phyloP scores from a whole-genome alignment of 768 basidiomycete genomes.

The Daedalea quercina region DNA sequence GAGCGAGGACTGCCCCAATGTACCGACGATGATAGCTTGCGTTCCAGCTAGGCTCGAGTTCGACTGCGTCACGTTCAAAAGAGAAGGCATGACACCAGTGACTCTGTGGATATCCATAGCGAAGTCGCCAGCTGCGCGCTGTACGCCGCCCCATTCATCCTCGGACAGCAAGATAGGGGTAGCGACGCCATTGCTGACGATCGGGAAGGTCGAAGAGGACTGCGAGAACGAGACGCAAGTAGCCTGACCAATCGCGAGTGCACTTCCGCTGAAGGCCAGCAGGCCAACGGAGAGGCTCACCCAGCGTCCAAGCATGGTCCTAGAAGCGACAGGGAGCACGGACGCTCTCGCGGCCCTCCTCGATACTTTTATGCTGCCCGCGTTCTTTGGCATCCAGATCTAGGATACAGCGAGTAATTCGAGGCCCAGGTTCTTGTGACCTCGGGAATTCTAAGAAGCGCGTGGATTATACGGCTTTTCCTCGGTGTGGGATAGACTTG shows the following conservation, averaged over 20 bases:
- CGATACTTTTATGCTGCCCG: background rate
- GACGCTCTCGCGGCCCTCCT: background rate
- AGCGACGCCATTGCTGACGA: conserved; percentile 39
- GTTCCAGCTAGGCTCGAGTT: conserved; percentile 16
- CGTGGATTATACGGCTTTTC: conserved; percentile 6
- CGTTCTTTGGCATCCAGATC: no score
- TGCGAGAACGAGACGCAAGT: conserved; percentile 40
- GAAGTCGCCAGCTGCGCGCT: conserved; percentile 54
- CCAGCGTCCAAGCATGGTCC: conserved; percentile 7
- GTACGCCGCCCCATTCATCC: conserved; percentile 61
- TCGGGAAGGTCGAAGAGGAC: conserved; percentile 29
- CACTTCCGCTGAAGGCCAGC: conserved; percentile 14
- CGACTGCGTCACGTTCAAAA: conserved; percentile 40
- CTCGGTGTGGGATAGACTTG: conserved; percentile 5
- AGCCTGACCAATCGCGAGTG: conserved; percentile 40
- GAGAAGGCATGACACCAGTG: conserved; percentile 41
- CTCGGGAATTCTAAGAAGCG: conserved; percentile 1
- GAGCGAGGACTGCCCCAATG: conserved; percentile 50
- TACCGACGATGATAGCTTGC: conserved; percentile 57
- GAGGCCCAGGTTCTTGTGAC: conserved; percentile 16
- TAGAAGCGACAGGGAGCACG: background rate
- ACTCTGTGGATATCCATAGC: conserved; percentile 55
- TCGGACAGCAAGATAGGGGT: conserved; percentile 43
- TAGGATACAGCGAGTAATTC: background rate
- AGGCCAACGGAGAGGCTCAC: conserved; percentile 8